A percentile compares a stretch with the other conserved stretches of the same genome.
These are phyloP conservation scores for Termitomyces titanicus DNA, from an alignment of 768 basidiomycete species.

Conservation along the genomic window DNA sequence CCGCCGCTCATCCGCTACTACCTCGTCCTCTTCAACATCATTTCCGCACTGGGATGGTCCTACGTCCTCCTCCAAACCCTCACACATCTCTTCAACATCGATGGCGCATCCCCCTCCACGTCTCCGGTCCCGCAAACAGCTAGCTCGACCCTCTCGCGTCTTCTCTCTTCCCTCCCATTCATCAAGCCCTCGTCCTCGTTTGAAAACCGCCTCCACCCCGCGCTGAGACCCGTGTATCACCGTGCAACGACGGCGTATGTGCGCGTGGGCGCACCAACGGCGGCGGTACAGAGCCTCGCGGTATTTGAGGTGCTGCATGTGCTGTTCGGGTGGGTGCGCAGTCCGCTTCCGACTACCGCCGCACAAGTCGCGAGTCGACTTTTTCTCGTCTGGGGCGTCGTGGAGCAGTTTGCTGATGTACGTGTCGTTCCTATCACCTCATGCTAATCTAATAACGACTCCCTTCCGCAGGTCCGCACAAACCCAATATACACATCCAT, in stretches of 20 bases:
- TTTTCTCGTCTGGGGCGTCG: slow-evolving; percentile 83
- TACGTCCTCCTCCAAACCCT: slow-evolving; percentile 60
- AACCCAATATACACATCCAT: slow-evolving; percentile 86
- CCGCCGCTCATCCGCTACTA: slow-evolving; percentile 46
- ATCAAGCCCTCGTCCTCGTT: slow-evolving; percentile 28
- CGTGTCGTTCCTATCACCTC: background rate
- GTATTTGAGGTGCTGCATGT: slow-evolving; percentile 82
- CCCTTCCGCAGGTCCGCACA: slow-evolving; percentile 48
- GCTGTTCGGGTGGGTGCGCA: slow-evolving; percentile 73
- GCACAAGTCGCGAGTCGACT: slow-evolving; percentile 82
- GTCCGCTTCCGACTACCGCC: slow-evolving; percentile 67
- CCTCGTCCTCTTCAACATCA: slow-evolving; percentile 73
- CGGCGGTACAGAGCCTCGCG: slow-evolving; percentile 81
- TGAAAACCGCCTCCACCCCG: slow-evolving; percentile 35
- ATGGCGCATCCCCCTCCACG: slow-evolving; percentile 32
- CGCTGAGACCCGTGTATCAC: slow-evolving; percentile 40
- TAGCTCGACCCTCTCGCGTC: slow-evolving; percentile 31
- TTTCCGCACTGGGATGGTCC: slow-evolving; percentile 73
- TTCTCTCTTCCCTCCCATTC: slow-evolving; percentile 33
- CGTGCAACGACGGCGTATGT: slow-evolving; percentile 57
- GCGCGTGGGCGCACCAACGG: slow-evolving; percentile 57
- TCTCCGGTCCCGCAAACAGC: slow-evolving; percentile 17
- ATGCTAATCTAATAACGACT: background rate
- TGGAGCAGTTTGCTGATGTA: slow-evolving; percentile 59
- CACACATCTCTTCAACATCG: slow-evolving; percentile 43